Conservation (phyloP, 352 stramenopile genomes). For the Pythium coloratum region DNA sequence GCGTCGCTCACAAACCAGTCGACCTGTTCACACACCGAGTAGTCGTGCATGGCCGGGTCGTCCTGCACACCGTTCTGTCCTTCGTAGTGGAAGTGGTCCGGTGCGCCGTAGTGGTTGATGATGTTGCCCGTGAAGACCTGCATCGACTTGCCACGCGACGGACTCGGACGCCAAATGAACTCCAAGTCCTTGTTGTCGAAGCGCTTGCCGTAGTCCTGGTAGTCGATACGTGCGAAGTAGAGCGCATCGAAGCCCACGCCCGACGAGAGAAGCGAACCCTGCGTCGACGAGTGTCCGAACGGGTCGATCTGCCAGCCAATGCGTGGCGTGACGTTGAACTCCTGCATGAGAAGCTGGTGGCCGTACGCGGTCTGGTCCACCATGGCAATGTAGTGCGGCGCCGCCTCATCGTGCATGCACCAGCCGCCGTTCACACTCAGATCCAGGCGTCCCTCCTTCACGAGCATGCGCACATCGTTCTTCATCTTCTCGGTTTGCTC, state of each 20-base stretch:
- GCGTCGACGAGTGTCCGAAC: slow-evolving; percentile 92
- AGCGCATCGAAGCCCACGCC: slow-evolving; percentile 95
- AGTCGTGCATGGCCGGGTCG: slow-evolving; percentile 83
- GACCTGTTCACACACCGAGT: slow-evolving; percentile 87
- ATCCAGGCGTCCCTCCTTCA: slow-evolving; percentile 90
- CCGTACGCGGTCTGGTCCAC: slow-evolving; percentile 98
- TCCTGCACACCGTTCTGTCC: slow-evolving; percentile 83
- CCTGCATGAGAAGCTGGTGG: slow-evolving; percentile 92
- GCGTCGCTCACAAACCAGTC: slow-evolving; percentile 83
- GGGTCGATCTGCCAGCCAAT: slow-evolving; percentile 99
- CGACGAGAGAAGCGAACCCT: slow-evolving; percentile 90
- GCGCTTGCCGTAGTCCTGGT: slow-evolving; percentile 93
- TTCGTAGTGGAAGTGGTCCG: slow-evolving; percentile 77
- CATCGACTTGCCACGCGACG: slow-evolving; percentile 76
- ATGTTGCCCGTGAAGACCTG: slow-evolving; percentile 90
- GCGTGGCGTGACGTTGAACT: slow-evolving; percentile 93
- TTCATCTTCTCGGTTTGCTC: slow-evolving; percentile 82
- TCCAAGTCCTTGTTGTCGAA: slow-evolving; percentile 89
- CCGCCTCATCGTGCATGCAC: slow-evolving; percentile 99
- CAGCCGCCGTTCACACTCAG: slow-evolving; percentile 96
- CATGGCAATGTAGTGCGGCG: slow-evolving; percentile 96
- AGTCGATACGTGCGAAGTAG: slow-evolving; percentile 98
- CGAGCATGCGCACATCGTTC: slow-evolving; percentile 78
- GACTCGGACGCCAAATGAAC: slow-evolving; percentile 94
- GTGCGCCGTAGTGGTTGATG: slow-evolving; percentile 78